phyloP scores from a whole-genome alignment of 2,329 filamentous ascomycete genomes.

The Cryphonectria naterciae region DNA sequence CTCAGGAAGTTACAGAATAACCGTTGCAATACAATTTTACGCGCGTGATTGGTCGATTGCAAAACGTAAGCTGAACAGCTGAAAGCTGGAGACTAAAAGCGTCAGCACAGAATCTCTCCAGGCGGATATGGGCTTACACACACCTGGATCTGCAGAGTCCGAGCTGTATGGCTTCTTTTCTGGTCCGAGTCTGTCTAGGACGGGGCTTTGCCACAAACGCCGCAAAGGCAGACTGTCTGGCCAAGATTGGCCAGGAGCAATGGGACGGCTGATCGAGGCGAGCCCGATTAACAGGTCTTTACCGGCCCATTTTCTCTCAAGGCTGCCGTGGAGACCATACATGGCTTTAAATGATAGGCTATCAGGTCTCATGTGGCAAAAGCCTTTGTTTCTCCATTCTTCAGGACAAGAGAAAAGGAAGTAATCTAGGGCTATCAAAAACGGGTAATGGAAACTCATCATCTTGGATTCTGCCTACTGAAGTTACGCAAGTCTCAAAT shows the following conservation, averaged over 20 bases:
- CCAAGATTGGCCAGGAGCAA: neutral
- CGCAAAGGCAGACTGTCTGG: neutral
- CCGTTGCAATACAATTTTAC: neutral
- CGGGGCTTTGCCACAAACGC: neutral
- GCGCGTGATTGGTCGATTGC: neutral
- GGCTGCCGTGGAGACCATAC: neutral
- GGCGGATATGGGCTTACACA: neutral
- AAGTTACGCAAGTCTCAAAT: neutral
- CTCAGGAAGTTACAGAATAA: neutral
- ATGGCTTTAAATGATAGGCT: neutral
- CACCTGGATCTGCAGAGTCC: neutral
- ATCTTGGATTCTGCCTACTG: neutral
- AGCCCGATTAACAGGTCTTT: neutral
- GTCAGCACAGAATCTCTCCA: neutral
- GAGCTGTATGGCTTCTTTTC: neutral
- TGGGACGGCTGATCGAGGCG: neutral
- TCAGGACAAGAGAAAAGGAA: neutral
- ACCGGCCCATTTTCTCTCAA: neutral
- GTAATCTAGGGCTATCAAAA: neutral
- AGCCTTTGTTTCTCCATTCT: neutral
- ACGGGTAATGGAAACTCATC: neutral
- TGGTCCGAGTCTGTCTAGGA: neutral
- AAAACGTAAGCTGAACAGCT: neutral
- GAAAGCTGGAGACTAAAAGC: neutral
- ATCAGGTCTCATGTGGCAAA: neutral